Evolutionary conservation across 169 alveolate species (phyloP), one percentile per base, ranked within the genome.

Genomic region (Cystoisospora suis): DNA sequence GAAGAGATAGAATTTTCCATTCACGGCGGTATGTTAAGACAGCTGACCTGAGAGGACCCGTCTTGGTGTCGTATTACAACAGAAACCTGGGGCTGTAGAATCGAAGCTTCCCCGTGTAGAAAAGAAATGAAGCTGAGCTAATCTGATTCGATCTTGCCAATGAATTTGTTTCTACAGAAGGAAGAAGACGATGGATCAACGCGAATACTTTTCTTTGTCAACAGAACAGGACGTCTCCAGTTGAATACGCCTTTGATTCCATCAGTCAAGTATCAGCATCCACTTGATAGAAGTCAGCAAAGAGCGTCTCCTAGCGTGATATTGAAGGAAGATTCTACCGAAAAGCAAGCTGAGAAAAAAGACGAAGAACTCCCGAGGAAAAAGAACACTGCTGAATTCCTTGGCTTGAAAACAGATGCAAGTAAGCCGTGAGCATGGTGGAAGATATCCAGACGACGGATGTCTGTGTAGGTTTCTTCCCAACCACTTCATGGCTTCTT

Each of bases 351-450:
- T 32, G 56, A 59, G 58, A 72, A 77, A 34, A 47, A 32, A 29
- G 85, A 49, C 29, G 47, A 34, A 75, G 77, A 88, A 4, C 9
- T 88, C 61, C 92, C 92, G 27, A 15, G 46, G 27, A 88, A 88
- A 45, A 58, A 23, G 85, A 88, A 88, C 59, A 88, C 92, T 12
- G 92, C 83, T 75, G 88, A 88, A 36, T 88, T 88, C 46, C 59
- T 86, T n/a, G 92, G 92, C 7, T 89, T 88, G 32, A 88, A 61
- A 69, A 56, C 77, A 53, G 92, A 88, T 61, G 92, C 92, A 44
- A 45, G 92, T 88, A 36, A 40, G 92, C 58, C 34, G 40, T 58
- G 23, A 58, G 23, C 72, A 34, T 9, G 40, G 72, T 58, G n/a
- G 3, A 58, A 4, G 15, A 20, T 15, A 53, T 53, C 72, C 23